Evolutionary conservation across 768 basidiomycete genomes (phyloP), one percentile per base, ranked within the genome.

Genomic region (Leucogyrophana mollusca): DNA sequence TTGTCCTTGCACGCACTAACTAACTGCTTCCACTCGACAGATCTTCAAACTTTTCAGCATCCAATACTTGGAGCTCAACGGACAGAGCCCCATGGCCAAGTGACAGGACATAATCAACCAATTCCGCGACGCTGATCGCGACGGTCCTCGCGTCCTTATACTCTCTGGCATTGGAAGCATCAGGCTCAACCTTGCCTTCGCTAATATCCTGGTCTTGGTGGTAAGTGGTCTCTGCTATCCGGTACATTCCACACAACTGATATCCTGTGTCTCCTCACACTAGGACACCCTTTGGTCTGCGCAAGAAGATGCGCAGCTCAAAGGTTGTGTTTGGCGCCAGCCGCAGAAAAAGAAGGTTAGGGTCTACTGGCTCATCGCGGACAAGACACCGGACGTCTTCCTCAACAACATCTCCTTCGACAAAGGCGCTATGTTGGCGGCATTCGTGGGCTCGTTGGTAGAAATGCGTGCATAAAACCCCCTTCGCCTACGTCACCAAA

Each of bases 281-380:
- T 37, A 61, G 59, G 59, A 60, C 18, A 58, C 51, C 0, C 36
- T 47, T 1, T 62, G 60, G 60, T 60, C 53, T 2, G 57, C 47
- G 4, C 53, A 51, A 4, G 55, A 60, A 0, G 58, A 62, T 16
- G 34, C 40, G 16, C 61, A 63, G 34, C 36, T 62, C 4, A 40
- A 30, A 0, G 61, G 59, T 0, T 34, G 50, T 0, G 41, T 63
- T 1, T 55, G 45, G 21, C 32, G 53, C 0, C 46, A 18, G 4
- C 52, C 52, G 0, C 58, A 62, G 22, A 23, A n/a, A 0, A 52
- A 53, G 11, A 46, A 42, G 3, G 61, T 64, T 0, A 40, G 42
- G 4, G 25, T 62, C 4, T 61, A 61, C 22, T 40, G 49, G 0
- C 25, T 59, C 0, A 49, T 64, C 7, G 49, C 50, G 0, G 20